A percentile compares a stretch with the other conserved stretches of the same genome.
Conservation (phyloP, 805 yeast genomes). For the Ascoidea tarda region DNA sequence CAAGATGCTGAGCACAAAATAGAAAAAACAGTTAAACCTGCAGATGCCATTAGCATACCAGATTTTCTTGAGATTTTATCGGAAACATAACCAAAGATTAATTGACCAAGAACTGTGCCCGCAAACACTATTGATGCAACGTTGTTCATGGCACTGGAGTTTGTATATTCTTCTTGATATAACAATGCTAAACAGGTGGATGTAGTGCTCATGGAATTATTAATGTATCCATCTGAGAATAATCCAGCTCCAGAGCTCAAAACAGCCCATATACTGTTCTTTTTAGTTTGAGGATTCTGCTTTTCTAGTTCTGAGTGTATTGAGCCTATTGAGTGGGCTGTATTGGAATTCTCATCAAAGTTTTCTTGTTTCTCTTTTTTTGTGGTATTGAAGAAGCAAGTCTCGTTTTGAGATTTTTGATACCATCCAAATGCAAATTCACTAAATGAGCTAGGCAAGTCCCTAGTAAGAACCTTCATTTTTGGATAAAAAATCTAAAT, state of each 20-base stretch:
- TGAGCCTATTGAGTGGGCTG: constrained; percentile 10
- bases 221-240: constrained; percentile 87
- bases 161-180: constrained; percentile 48
- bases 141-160: constrained; percentile 61
- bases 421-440: constrained; percentile 29
- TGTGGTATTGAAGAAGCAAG: constrained; percentile 21
- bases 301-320: not conserved
- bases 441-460: constrained; percentile 28
- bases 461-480: constrained; percentile 24
- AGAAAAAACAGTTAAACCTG: constrained; percentile 63
- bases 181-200: constrained; percentile 51
- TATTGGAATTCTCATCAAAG: constrained; percentile 13
- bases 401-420: constrained; percentile 26
- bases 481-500: not conserved
- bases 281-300: constrained; percentile 11
- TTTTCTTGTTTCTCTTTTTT: constrained; percentile 16
- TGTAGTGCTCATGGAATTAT: constrained; percentile 71
- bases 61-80: constrained; percentile 70
- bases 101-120: constrained; percentile 83
- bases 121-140: constrained; percentile 82
- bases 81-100: constrained; percentile 65
- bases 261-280: constrained; percentile 39
- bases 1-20: constrained; percentile 75
- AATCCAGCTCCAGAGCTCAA: constrained; percentile 85
- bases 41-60: constrained; percentile 73